phyloP scores from a whole-genome alignment of 306 rosid species.

The Lotus japonicus region DNA sequence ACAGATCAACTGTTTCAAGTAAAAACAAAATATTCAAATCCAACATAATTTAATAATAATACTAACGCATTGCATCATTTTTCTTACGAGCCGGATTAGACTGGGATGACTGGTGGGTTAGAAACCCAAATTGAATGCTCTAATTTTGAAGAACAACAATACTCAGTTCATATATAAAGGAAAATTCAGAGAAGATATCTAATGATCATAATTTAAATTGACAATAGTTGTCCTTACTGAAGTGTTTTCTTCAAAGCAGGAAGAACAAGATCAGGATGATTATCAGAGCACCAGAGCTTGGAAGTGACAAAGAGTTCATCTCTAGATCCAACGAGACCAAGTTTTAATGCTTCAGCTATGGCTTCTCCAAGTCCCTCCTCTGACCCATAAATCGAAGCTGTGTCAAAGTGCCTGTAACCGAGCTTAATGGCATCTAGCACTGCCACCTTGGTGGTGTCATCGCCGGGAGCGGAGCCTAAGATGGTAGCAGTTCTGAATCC shows the following conservation, averaged over 20 bases:
- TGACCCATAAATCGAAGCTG: conserved; percentile 11
- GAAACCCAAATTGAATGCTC: no score
- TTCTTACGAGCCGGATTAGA: no score
- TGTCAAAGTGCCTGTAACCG: conserved; percentile 22
- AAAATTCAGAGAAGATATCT: no score
- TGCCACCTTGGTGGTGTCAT: neutral
- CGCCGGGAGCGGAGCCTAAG: neutral
- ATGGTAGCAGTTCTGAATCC: conserved; percentile 12
- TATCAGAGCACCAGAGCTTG: conserved; percentile 15
- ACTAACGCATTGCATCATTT: no score
- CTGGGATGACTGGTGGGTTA: no score
- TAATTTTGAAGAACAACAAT: no score
- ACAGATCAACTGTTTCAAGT: no score
- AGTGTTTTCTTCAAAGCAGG: conserved; percentile 14
- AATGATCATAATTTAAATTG: no score
- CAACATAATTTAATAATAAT: no score
- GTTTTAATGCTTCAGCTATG: conserved; percentile 20
- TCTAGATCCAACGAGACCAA: conserved; percentile 2
- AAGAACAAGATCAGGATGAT: conserved; percentile 7
- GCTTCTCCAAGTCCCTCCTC: conserved; percentile 20
- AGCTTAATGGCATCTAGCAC: conserved; percentile 12
- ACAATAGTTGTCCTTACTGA: neutral
- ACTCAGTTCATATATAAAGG: no score
- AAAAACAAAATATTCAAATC: no score
- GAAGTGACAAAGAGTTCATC: conserved; percentile 29